These are phyloP conservation scores for Pyrus pyrifolia DNA, from an alignment of 306 rosid species.

Conservation along the genomic window DNA sequence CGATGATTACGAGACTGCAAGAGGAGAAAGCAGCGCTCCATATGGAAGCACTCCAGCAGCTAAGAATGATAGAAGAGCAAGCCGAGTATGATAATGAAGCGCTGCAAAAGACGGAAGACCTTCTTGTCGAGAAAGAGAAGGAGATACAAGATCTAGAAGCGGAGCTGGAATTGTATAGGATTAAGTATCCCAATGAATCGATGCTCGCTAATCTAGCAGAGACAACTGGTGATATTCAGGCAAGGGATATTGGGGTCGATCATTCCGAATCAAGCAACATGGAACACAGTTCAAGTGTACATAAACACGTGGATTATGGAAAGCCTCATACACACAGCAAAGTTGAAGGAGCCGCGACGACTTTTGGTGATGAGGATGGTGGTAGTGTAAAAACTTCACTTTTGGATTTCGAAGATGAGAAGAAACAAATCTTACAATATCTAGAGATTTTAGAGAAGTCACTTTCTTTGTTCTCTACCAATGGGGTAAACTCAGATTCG, in stretches of 20 bases:
- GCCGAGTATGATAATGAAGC: conserved; percentile 72
- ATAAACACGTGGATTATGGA: conserved; percentile 20
- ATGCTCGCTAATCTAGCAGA: conserved; percentile 26
- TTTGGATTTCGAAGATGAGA: conserved; percentile 56
- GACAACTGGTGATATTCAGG: conserved; percentile 41
- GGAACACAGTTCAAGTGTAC: conserved; percentile 25
- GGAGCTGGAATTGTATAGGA: conserved; percentile 50
- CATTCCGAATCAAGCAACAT: conserved; percentile 30
- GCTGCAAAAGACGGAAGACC: conserved; percentile 53
- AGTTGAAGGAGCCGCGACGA: conserved; percentile 17
- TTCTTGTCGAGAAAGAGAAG: conserved; percentile 65
- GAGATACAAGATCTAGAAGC: conserved; percentile 62
- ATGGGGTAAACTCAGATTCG: conserved; percentile 11
- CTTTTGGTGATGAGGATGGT: conserved; percentile 21
- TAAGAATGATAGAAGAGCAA: conserved; percentile 79
- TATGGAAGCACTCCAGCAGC: conserved; percentile 81
- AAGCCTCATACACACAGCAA: conserved; percentile 21
- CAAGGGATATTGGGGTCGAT: conserved; percentile 71
- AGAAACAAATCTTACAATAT: conserved; percentile 36
- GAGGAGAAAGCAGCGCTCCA: conserved; percentile 79
- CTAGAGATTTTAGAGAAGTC: conserved; percentile 68
- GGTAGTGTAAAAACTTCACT: conserved; percentile 22
- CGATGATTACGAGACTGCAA: conserved; percentile 85
- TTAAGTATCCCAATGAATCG: conserved; percentile 44
- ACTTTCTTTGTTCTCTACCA: conserved; percentile 38